Percentiles rank a stretch among this genome's conserved stretches.
Evolutionary conservation across 2,329 filamentous ascomycete genomes (phyloP).

Genomic region (Diatrype stigma): DNA sequence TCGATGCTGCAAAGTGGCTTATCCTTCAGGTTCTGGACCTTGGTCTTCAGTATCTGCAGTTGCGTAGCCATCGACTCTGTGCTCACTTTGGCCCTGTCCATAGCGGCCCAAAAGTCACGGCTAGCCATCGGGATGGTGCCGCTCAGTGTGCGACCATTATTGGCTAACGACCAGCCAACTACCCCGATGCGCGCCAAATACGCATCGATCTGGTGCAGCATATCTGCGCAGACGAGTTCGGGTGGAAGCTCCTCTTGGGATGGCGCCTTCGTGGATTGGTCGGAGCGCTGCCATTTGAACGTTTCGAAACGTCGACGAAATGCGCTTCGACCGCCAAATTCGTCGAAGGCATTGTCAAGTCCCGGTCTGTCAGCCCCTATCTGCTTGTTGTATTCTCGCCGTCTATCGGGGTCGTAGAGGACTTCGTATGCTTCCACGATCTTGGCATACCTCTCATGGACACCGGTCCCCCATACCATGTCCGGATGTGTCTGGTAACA

Average conservation of each 20-base stretch:
- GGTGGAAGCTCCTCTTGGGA: neutral
- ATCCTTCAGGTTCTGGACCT: no score
- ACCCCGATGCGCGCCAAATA: neutral
- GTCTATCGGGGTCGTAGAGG: neutral
- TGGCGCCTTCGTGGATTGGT: neutral
- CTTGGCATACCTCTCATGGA: neutral
- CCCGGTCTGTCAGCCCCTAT: neutral
- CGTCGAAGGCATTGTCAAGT: neutral
- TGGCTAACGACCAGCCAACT: neutral
- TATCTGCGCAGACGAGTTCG: neutral
- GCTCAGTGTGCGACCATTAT: neutral
- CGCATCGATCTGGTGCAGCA: neutral
- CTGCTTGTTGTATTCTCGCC: neutral
- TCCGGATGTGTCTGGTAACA: neutral
- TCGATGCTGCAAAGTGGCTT: no score
- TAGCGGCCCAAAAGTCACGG: neutral
- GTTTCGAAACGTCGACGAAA: neutral
- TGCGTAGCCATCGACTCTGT: neutral
- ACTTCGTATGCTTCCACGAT: neutral
- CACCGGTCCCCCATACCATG: neutral
- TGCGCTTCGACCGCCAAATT: neutral
- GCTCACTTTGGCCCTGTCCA: neutral
- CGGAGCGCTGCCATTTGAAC: neutral
- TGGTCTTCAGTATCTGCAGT: neutral
- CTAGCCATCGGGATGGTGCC: neutral